These are phyloP conservation scores for Echium plantagineum DNA, from an alignment of 257 asterid genomes.

Conservation along the genomic window DNA sequence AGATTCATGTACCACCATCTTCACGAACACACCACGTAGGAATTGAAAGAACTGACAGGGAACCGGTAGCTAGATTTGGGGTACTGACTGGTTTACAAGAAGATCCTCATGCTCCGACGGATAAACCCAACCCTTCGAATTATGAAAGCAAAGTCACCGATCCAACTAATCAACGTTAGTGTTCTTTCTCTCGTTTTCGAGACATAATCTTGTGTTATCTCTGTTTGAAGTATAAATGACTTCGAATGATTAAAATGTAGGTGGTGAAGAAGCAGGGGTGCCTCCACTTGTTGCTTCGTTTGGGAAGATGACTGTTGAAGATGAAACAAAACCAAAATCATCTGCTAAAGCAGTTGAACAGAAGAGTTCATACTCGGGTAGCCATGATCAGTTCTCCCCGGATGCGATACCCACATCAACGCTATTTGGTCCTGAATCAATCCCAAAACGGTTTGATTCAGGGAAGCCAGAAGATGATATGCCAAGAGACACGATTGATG, in stretches of 20 bases:
- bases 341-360: not conserved
- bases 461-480: slow-evolving; percentile 19
- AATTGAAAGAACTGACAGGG: not conserved
- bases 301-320: slow-evolving; percentile 18
- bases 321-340: slow-evolving; percentile 5
- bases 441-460: slow-evolving; percentile 1
- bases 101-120: slow-evolving; percentile 32
- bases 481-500: slow-evolving; percentile 27
- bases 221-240: no score
- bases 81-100: slow-evolving; percentile 17
- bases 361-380: slow-evolving; percentile 21
- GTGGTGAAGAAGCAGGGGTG: slow-evolving; percentile 34
- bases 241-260: slow-evolving; percentile 12
- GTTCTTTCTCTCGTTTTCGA: not conserved
- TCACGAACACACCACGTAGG: not conserved
- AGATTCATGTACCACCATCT: no score
- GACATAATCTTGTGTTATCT: no score
- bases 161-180: slow-evolving; percentile 41
- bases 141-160: slow-evolving; percentile 45
- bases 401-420: slow-evolving; percentile 12
- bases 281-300: slow-evolving; percentile 33
- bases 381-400: slow-evolving; percentile 49
- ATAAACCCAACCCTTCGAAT: slow-evolving; percentile 18
- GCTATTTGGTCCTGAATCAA: slow-evolving; percentile 8
- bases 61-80: slow-evolving; percentile 13